Conservation (phyloP, 192 early-diverging fungal species). For the Linderina pennispora region DNA sequence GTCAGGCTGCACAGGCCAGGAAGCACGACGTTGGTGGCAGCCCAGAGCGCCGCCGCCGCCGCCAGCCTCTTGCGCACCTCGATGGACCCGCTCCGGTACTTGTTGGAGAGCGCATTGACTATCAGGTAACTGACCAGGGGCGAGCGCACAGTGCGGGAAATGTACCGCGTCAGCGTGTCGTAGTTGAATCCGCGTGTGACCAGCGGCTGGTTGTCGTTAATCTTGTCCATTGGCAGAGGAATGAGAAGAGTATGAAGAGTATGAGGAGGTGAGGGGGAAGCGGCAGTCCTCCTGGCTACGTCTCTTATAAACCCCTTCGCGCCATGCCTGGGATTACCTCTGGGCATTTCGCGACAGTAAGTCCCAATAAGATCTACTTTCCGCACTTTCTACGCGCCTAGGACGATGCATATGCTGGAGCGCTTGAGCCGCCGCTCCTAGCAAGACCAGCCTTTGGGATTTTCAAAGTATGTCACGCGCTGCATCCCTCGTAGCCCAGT, state of each 20-base stretch:
- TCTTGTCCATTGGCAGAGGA: constrained; percentile 13
- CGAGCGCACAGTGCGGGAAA: constrained; percentile 15
- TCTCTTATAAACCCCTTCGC: too few species aligned
- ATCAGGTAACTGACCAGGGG: constrained; percentile 30
- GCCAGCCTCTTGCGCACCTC: constrained; percentile 14
- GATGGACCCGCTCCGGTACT: neutral
- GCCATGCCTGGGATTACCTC: too few species aligned
- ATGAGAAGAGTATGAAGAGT: neutral
- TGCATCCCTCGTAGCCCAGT: too few species aligned
- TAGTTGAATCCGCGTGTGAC: constrained; percentile 38
- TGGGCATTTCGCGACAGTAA: too few species aligned
- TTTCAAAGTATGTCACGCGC: too few species aligned
- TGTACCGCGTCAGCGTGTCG: constrained; percentile 29
- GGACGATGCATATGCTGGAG: too few species aligned
- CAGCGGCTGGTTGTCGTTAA: constrained; percentile 39
- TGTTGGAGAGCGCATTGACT: constrained; percentile 11
- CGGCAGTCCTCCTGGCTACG: too few species aligned
- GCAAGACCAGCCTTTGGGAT: too few species aligned
- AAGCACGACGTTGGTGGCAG: constrained; percentile 17
- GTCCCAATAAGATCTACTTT: too few species aligned
- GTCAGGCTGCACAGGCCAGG: constrained; percentile 13
- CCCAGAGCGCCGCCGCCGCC: constrained; percentile 21
- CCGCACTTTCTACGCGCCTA: too few species aligned
- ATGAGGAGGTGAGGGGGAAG: too few species aligned
- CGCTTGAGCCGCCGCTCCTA: too few species aligned